These are phyloP conservation scores for Nicotiana sylvestris DNA, from an alignment of 257 asterid species.

Conservation along the genomic window DNA sequence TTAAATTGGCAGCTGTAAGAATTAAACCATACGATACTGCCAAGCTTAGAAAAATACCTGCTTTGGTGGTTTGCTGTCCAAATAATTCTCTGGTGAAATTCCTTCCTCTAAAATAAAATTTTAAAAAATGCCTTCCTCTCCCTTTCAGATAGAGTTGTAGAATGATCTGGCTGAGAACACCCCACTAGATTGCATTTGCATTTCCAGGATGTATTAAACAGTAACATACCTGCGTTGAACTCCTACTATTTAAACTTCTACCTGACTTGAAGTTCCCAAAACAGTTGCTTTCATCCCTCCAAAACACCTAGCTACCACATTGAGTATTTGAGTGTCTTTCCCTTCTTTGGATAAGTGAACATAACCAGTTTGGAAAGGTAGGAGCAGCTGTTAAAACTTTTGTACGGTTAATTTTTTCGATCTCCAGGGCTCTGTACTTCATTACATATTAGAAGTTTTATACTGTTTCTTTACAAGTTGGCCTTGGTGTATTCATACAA, in stretches of 20 bases:
- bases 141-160: not conserved
- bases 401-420: not conserved
- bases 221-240: not conserved
- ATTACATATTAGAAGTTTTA: not conserved
- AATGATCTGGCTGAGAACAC: not conserved
- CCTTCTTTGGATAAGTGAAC: not conserved
- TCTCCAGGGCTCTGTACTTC: not conserved
- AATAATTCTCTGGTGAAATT: not conserved
- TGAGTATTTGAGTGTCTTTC: not conserved
- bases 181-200: not conserved
- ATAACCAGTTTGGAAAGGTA: not conserved
- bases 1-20: not conserved
- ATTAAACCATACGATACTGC: not conserved
- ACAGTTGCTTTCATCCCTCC: not conserved
- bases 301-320: not conserved
- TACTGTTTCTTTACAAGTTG: not conserved
- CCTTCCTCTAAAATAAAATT: not conserved
- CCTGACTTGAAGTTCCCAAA: not conserved
- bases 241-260: not conserved
- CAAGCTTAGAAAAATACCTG: not conserved
- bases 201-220: not conserved
- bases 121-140: not conserved
- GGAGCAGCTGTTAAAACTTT: not conserved
- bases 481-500: not conserved
- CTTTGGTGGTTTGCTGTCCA: not conserved